These are phyloP conservation scores for Microcos paniculata DNA, from an alignment of 345 rosid species.

Conservation along the genomic window DNA sequence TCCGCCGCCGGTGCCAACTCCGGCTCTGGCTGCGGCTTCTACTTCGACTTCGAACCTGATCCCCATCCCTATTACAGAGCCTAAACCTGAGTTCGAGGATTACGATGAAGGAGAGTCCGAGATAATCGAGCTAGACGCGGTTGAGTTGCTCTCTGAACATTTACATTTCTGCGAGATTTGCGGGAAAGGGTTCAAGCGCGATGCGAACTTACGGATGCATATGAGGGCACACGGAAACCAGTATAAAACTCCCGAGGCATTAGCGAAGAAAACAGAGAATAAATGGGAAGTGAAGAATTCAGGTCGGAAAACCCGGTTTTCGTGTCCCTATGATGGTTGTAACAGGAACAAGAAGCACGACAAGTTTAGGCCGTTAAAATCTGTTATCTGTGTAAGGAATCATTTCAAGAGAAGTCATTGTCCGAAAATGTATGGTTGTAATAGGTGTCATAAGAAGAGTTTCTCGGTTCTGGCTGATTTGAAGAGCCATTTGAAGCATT, in stretches of 20 bases:
- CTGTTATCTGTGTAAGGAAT: constrained; percentile 61
- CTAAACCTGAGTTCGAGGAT: constrained; percentile 15
- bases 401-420: constrained; percentile 85
- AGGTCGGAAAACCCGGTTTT: constrained; percentile 37
- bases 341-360: constrained; percentile 53
- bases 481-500: constrained; percentile 67
- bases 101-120: constrained; percentile 31
- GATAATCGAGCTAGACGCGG: constrained; percentile 58
- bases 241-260: constrained; percentile 62
- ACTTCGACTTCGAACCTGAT: not conserved
- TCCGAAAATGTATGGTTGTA: constrained; percentile 64
- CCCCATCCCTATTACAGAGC: not conserved
- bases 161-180: constrained; percentile 70
- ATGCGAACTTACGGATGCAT: constrained; percentile 77
- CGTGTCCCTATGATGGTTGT: constrained; percentile 70
- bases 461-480: constrained; percentile 63
- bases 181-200: constrained; percentile 78
- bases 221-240: constrained; percentile 80
- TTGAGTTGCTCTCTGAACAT: constrained; percentile 62
- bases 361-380: constrained; percentile 59
- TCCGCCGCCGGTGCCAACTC: not conserved
- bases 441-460: constrained; percentile 56
- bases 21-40: not conserved
- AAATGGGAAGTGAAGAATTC: not conserved
- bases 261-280: constrained; percentile 45